Evolutionary conservation across 2,329 filamentous ascomycete genomes (phyloP), one percentile per base, ranked within the genome.

Genomic region (Ascochyta fabae): DNA sequence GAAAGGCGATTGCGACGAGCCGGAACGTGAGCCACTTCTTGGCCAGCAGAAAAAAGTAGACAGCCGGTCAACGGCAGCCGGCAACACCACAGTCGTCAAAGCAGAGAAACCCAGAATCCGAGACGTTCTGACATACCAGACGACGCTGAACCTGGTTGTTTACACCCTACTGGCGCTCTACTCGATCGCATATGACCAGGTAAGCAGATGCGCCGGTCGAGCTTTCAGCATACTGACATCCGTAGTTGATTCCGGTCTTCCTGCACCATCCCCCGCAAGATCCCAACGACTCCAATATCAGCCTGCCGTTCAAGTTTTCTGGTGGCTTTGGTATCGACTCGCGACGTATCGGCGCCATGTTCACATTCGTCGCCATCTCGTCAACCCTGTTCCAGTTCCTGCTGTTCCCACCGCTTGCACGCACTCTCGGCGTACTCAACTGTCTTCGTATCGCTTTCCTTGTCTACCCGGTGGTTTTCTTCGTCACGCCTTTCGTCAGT

Each of bases 341-440:
- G 1, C 84, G 86, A 55, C 82, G 85, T 44, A 97, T 98, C 61
- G 94, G 94, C 10, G 83, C 90, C 31, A 87, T 96, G 56, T 96
- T 96, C 74, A 95, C 91, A 1, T 68, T 91, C 4, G 96, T 94
- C 72, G 92, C 92, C 19, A 79, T 96, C 47, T 80, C 87, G 9
- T 92, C 91, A 63, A 91, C 93, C 68, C 64, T 95, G 16, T 84
- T 92, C 41, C 95, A 98, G 73, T 96, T 99, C 73, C 79, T 95
- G 46, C 69, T 96, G 50, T 97, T 96, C 72, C 92, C 94, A 0
- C 81, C 85, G 0, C 77, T 94, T 1, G 92, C 92, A 42, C 82
- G 85, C 29, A 82, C 82, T 22, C 91, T 86, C 60, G 94, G 94
- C 6, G 86, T 92, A 0, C 78, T 96, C 15, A 83, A 80, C 48